Evolutionary conservation across 2,329 filamentous ascomycete species (phyloP).

Genomic region (Scopulariopsis brevicaulis): DNA sequence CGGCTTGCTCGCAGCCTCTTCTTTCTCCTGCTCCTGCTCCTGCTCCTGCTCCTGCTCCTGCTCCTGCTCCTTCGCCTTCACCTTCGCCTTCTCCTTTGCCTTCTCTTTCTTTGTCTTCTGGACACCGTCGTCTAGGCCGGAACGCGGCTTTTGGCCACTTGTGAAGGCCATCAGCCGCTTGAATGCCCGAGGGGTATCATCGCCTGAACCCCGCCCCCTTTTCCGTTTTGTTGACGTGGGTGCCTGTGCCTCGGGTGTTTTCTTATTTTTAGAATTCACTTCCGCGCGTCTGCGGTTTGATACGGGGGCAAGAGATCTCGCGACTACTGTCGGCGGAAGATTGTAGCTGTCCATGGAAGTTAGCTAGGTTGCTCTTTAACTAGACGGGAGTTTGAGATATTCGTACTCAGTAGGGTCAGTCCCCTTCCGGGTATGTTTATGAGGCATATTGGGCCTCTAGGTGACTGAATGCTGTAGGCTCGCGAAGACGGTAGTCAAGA

Average conservation of each 20-base stretch:
- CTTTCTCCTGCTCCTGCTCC: conserved; percentile 13
- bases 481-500: background rate
- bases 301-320: conserved; percentile 36
- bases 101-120: background rate
- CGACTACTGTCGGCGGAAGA: conserved; percentile 34
- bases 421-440: conserved; percentile 68
- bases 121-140: conserved; percentile 2
- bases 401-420: conserved; percentile 42
- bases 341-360: conserved; percentile 27
- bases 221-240: conserved; percentile 4
- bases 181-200: conserved; percentile 87
- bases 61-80: conserved; percentile 21
- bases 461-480: background rate
- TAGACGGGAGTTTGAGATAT: background rate
- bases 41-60: conserved; percentile 2
- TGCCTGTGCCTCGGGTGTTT: background rate
- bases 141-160: conserved; percentile 14
- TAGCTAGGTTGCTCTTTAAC: background rate
- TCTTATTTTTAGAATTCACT: background rate
- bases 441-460: conserved; percentile 50
- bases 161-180: conserved; percentile 71
- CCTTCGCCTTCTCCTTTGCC: conserved; percentile 20
- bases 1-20: conserved; percentile 13
- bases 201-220: conserved; percentile 26
- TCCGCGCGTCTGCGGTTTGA: conserved; percentile 7